A percentile compares a stretch with the other conserved stretches of the same genome.
These are phyloP conservation scores for Macrocybe gigantea DNA, from an alignment of 768 basidiomycete species.

Conservation along the genomic window DNA sequence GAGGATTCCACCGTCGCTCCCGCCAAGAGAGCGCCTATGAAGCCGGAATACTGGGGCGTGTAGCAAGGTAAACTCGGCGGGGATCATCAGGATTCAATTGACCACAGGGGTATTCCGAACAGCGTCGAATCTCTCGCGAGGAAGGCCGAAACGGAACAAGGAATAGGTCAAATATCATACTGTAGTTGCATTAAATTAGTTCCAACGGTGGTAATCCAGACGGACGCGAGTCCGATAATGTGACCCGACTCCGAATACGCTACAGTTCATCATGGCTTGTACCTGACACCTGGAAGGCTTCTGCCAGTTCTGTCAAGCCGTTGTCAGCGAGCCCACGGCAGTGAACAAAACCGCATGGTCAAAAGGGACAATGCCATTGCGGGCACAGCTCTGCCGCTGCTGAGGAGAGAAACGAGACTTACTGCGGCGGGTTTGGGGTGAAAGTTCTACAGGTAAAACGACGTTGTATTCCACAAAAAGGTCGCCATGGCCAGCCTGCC, in stretches of 20 bases:
- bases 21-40: too few relatives aligned
- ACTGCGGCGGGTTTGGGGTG: slow-evolving; percentile 69
- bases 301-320: slow-evolving; percentile 15
- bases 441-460: slow-evolving; percentile 73
- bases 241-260: slow-evolving; percentile 2
- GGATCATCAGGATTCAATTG: too few relatives aligned
- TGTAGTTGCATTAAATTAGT: background rate
- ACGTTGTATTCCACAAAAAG: slow-evolving; percentile 93
- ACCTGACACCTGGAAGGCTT: slow-evolving; percentile 16
- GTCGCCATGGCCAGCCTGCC: slow-evolving; percentile 62
- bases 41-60: too few relatives aligned
- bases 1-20: too few relatives aligned
- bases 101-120: too few relatives aligned
- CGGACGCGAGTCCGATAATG: background rate
- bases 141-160: too few relatives aligned
- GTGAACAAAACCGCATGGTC: too few relatives aligned
- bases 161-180: too few relatives aligned
- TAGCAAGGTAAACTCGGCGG: too few relatives aligned
- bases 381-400: background rate
- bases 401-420: slow-evolving; percentile 26
- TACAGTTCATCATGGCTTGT: slow-evolving; percentile 19
- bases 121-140: too few relatives aligned
- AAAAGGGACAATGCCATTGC: background rate
- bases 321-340: too few relatives aligned
- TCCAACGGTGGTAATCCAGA: slow-evolving; percentile 5